A percentile compares a stretch with the other conserved stretches of the same genome.
Conservation (phyloP, 2,329 filamentous ascomycete genomes). For the Lasiodiplodia sp. region DNA sequence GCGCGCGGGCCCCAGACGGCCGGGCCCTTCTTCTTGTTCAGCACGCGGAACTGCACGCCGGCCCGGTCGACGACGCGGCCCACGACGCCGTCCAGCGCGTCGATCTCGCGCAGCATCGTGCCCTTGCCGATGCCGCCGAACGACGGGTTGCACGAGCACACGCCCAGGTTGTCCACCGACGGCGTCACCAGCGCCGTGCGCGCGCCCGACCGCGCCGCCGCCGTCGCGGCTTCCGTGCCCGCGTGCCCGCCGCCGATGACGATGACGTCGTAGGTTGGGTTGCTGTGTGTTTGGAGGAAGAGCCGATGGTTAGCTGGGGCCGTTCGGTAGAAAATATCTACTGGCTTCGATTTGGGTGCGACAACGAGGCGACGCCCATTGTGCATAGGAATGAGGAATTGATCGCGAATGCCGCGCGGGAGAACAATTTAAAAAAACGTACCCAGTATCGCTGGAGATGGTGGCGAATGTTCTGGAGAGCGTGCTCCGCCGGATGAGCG, state of each 20-base stretch:
- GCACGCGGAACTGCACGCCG: constrained; percentile 88
- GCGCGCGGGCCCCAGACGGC: constrained; percentile 97
- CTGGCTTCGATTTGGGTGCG: background rate
- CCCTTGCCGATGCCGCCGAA: constrained; percentile 99
- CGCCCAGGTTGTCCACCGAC: constrained; percentile 84
- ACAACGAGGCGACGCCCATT: background rate
- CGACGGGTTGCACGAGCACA: constrained; percentile 95
- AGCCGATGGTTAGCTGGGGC: background rate
- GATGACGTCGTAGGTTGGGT: constrained; percentile 79
- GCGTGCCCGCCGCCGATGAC: constrained; percentile 97
- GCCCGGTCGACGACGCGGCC: constrained; percentile 91
- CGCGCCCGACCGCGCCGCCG: constrained; percentile 86
- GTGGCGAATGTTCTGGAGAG: constrained; percentile 53
- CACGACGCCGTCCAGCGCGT: constrained; percentile 89
- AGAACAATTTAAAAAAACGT: constrained; percentile 23
- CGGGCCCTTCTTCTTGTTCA: constrained; percentile 90
- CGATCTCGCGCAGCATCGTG: constrained; percentile 92
- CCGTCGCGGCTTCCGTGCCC: constrained; percentile 90
- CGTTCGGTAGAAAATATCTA: constrained; percentile 7
- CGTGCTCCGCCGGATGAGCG: constrained; percentile 30
- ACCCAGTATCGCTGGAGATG: constrained; percentile 49
- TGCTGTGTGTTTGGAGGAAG: background rate
- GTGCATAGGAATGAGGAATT: background rate
- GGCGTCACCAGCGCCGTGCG: constrained; percentile 90
- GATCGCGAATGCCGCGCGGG: background rate